A percentile compares a stretch with the other conserved stretches of the same genome.
These are phyloP conservation scores for Lentinula aciculospora DNA, from an alignment of 768 basidiomycete genomes.

Conservation along the genomic window DNA sequence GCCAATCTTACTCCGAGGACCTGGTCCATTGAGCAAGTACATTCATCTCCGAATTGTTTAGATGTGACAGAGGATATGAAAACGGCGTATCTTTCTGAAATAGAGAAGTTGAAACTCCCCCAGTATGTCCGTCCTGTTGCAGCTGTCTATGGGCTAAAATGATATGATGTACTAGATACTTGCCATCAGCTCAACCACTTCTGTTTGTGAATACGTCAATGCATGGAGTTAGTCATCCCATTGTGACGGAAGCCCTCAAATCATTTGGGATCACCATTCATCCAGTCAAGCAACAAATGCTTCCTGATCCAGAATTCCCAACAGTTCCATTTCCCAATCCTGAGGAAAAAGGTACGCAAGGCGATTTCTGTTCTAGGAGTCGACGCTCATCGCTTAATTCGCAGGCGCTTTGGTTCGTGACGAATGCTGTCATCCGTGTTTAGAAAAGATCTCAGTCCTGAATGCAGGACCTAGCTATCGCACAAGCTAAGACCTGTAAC, in stretches of 20 bases:
- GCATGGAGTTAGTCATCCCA: constrained; percentile 81
- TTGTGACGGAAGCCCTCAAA: constrained; percentile 52
- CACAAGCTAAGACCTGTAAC: constrained; percentile 46
- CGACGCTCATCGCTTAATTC: background rate
- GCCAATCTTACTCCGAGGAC: constrained; percentile 50
- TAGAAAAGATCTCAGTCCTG: background rate
- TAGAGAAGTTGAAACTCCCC: constrained; percentile 7
- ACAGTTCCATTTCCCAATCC: constrained; percentile 87
- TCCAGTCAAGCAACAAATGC: constrained; percentile 45
- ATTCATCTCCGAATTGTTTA: constrained; percentile 38
- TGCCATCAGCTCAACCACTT: constrained; percentile 26
- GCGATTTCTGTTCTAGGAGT: too few species aligned
- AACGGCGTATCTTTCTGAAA: constrained; percentile 44
- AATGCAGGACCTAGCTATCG: constrained; percentile 65
- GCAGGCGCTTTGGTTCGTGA: constrained; percentile 43
- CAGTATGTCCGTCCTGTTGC: constrained; percentile 11
- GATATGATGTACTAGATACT: background rate
- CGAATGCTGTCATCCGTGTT: background rate
- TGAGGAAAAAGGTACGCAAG: constrained; percentile 70
- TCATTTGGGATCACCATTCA: constrained; percentile 53
- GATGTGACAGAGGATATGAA: constrained; percentile 58
- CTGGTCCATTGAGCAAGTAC: constrained; percentile 32
- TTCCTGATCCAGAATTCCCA: constrained; percentile 81
- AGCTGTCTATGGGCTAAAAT: constrained; percentile 14
- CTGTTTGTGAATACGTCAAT: constrained; percentile 81